A percentile compares a stretch with the other conserved stretches of the same genome.
Evolutionary conservation across 352 stramenopile genomes (phyloP).

Genomic region (Phytophthora chlamydospora): DNA sequence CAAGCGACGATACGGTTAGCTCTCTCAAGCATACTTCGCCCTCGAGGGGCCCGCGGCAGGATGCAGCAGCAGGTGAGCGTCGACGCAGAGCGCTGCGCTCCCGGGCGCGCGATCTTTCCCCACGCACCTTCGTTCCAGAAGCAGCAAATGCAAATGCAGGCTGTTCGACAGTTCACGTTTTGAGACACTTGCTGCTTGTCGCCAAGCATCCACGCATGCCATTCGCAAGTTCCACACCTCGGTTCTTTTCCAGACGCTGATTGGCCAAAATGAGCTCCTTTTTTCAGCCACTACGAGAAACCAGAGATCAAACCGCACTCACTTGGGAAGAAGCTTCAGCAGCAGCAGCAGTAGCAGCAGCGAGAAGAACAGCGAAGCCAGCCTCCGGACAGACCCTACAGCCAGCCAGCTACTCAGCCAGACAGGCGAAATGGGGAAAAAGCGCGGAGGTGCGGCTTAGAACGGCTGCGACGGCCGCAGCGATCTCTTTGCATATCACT

Average conservation of each 20-base stretch:
- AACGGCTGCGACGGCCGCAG: not conserved
- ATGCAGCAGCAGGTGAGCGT: not conserved
- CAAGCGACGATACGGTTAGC: not conserved
- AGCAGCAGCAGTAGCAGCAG: not conserved
- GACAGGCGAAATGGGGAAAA: conserved; percentile 58
- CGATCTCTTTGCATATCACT: conserved; percentile 14
- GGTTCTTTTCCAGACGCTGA: conserved; percentile 3
- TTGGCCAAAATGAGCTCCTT: no score
- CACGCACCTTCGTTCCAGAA: no score
- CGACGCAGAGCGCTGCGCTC: no score
- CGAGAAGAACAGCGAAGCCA: not conserved
- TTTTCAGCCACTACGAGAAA: no score
- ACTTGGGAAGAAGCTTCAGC: conserved; percentile 14
- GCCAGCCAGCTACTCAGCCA: not conserved
- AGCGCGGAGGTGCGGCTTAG: conserved; percentile 51
- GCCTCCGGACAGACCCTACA: not conserved
- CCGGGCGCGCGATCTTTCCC: no score
- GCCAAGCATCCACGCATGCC: not conserved
- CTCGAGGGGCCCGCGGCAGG: not conserved
- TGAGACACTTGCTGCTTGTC: not conserved
- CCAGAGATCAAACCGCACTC: conserved; percentile 5
- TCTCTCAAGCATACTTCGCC: not conserved
- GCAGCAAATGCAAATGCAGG: not conserved
- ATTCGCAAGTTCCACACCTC: conserved; percentile 3
- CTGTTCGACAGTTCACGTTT: not conserved